Base-by-base conservation (phyloP, 2,329 filamentous ascomycete genomes). In the Akanthomyces dipterigenus region DNA sequence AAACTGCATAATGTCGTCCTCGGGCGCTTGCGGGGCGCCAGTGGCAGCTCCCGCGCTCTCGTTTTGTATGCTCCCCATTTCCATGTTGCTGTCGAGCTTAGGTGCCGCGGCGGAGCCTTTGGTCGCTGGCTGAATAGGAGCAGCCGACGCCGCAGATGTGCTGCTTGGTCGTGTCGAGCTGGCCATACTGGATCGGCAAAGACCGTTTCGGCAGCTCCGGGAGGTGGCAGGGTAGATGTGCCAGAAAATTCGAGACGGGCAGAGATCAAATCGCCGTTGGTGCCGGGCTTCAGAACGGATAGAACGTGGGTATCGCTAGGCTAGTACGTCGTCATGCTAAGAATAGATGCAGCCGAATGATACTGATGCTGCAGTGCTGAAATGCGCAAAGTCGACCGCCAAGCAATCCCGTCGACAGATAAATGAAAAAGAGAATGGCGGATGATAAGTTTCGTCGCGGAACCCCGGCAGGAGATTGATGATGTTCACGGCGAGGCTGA, bases 1-100 rank as follows among this genome's bases (percentile, higher is more conserved):
- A 72, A 97, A 78, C 78, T 97, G 93, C 93, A 99, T 98, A 67
- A 99, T 88, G 77, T 99, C 93, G 67, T 90, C 84, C 70, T 90
- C 86, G 3, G 72, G 63, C 31, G 61, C 46, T 3, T 59, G 61
- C 26, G 60, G 55, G 5, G 53, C 63, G 50, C 66, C 65, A 38
- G 70, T 51, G 63, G 71, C 67, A 50, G 66, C 65, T 36, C 70
- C 54, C 62, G 72, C 66, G 65, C 72, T 71, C 58, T 76, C 75
- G 64, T 73, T 72, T 0, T 78, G 73, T 34, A 85, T 70, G 66
- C 72, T 75, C 14, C 80, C 81, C 74, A 84, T 78, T 68, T 85
- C 82, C 74, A 84, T 74, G 65, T 82, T 81, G 69, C 77, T 80
- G 70, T 81, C 85, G 66, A 86, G 74, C 68, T 82, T 82, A 9